These are phyloP conservation scores for Rhizoctonia solani DNA, from an alignment of 1,284 basidiomycete species.

Conservation along the genomic window DNA sequence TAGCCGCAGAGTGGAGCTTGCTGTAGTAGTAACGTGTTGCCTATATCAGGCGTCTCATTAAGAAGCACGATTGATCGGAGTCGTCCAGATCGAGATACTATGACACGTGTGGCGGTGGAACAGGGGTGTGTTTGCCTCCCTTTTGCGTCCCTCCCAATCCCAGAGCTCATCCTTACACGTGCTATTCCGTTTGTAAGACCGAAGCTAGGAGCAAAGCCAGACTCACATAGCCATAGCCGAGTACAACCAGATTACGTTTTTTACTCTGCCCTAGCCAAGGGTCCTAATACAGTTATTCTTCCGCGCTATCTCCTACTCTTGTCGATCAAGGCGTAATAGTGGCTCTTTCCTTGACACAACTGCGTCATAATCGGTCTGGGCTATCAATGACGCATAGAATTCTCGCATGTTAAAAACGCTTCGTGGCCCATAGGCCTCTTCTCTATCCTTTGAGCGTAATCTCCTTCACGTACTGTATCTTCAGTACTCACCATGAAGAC, in stretches of 20 bases:
- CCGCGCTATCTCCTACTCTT: too few relatives aligned
- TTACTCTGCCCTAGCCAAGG: too few relatives aligned
- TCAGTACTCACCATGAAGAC: neutral
- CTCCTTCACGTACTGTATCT: neutral
- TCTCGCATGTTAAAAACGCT: too few relatives aligned
- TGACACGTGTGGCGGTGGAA: constrained; percentile 5
- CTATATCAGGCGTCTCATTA: constrained; percentile 7
- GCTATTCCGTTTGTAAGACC: too few relatives aligned
- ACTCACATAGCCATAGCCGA: too few relatives aligned
- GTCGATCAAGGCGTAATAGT: too few relatives aligned
- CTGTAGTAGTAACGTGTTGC: neutral
- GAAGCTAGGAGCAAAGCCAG: too few relatives aligned
- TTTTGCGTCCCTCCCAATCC: neutral
- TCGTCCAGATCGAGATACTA: neutral
- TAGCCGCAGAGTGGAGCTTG: neutral
- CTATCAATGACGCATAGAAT: neutral
- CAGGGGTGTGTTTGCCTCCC: neutral
- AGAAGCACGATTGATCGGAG: constrained; percentile 29
- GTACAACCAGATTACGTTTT: too few relatives aligned
- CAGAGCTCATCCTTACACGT: too few relatives aligned
- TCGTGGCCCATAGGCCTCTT: too few relatives aligned
- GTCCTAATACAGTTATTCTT: too few relatives aligned
- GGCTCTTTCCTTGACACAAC: neutral
- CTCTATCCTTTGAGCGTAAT: neutral
- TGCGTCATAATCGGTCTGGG: neutral